Conservation (phyloP, 2,329 filamentous ascomycete genomes). For the Paracoccidioides lutzii region DNA sequence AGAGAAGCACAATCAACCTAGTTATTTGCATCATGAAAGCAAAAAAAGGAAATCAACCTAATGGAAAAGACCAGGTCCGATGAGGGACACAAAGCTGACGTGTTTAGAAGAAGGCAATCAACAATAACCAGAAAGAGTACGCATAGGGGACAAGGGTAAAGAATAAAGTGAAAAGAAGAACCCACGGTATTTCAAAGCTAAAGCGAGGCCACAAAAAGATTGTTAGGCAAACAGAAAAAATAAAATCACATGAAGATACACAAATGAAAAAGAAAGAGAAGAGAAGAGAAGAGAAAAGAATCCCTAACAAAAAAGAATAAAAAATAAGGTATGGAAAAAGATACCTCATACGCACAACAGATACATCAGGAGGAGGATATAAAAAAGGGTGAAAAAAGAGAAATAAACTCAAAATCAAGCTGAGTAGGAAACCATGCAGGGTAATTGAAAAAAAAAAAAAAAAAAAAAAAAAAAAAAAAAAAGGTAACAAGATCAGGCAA, state of each 20-base stretch:
- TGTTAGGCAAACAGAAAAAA: neutral
- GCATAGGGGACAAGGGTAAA: neutral
- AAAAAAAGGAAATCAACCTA: neutral
- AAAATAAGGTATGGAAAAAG: neutral
- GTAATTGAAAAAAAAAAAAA: slow-evolving; percentile 12
- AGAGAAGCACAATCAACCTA: neutral
- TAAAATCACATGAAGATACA: slow-evolving; percentile 2
- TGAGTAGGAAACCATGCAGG: slow-evolving; percentile 26
- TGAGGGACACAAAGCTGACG: neutral
- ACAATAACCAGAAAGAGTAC: neutral
- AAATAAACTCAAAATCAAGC: slow-evolving; percentile 18
- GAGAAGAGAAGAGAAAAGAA: neutral
- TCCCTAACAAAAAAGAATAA: neutral
- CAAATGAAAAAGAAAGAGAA: neutral
- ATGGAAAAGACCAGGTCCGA: neutral
- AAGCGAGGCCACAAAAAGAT: neutral
- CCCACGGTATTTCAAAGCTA: slow-evolving; percentile 4
- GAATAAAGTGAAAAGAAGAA: neutral
- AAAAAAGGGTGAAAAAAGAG: slow-evolving; percentile 10
- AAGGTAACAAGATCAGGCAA: slow-evolving; percentile 10
- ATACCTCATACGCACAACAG: neutral
- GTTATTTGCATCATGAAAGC: no score
- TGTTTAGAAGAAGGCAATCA: neutral
- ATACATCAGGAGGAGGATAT: slow-evolving; percentile 5
- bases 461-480: slow-evolving; percentile 15